Evolutionary conservation across 225 moss, liverwort and hornwort species (phyloP).

Genomic region (Pleurozium schreberi): DNA sequence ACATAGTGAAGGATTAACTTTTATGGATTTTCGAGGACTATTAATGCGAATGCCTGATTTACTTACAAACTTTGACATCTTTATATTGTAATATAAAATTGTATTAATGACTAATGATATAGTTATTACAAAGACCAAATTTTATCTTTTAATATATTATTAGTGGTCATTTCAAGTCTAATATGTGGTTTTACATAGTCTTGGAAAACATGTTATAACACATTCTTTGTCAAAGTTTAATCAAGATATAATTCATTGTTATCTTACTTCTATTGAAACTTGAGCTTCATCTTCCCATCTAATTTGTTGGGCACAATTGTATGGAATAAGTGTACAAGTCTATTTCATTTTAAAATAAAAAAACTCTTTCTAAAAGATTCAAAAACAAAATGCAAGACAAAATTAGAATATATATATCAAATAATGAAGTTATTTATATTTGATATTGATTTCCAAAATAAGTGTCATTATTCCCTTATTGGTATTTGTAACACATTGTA

Average conservation of each 20-base stretch:
- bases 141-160: too few relatives aligned
- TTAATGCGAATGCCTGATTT: constrained; percentile 87
- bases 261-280: background rate
- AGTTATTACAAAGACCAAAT: fast-evolving
- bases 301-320: background rate
- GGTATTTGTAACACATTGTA: too few relatives aligned
- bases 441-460: background rate
- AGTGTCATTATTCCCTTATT: background rate
- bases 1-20: constrained; percentile 43
- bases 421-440: fast-evolving
- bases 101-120: background rate
- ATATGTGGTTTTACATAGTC: fast-evolving
- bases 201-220: background rate
- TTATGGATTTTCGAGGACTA: constrained; percentile 72
- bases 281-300: background rate
- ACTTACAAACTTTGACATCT: constrained; percentile 57
- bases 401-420: too few relatives aligned
- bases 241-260: fast-evolving
- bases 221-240: background rate
- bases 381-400: too few relatives aligned
- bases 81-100: background rate
- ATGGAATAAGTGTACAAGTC: too few relatives aligned
- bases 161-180: background rate
- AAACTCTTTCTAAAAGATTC: too few relatives aligned
- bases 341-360: too few relatives aligned